Percentiles rank a stretch among this genome's conserved stretches.
Conservation (phyloP, 1,139 yeast species). For the Yamadazyma friedrichii region DNA sequence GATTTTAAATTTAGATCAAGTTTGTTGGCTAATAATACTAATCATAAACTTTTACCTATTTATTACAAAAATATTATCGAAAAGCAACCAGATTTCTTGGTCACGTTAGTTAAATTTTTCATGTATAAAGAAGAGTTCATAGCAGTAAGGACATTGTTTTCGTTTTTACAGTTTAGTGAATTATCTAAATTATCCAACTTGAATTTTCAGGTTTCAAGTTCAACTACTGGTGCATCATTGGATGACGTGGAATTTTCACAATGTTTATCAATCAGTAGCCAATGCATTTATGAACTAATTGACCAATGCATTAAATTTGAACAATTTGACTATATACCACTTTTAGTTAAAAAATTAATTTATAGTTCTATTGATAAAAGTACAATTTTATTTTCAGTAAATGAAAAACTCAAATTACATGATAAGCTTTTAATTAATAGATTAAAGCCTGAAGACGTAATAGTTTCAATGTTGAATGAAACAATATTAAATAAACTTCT, state of each 20-base stretch:
- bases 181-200: too few relatives aligned
- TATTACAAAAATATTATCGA: constrained; percentile 12
- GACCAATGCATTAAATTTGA: constrained; percentile 28
- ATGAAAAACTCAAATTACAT: constrained; percentile 2
- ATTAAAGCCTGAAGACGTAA: too few relatives aligned
- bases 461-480: too few relatives aligned
- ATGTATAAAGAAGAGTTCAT: constrained; percentile 13
- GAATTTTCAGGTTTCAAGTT: constrained; percentile 17
- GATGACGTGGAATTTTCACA: constrained; percentile 13
- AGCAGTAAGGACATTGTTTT: not conserved
- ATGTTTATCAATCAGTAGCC: constrained; percentile 18
- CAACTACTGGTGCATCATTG: too few relatives aligned
- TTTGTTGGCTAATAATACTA: constrained; percentile 3
- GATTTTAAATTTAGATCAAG: constrained; percentile 8
- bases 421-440: too few relatives aligned
- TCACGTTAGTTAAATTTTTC: constrained; percentile 27
- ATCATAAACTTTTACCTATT: constrained; percentile 5
- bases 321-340: constrained; percentile 31
- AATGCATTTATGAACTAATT: constrained; percentile 28
- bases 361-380: constrained; percentile 23
- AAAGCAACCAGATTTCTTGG: constrained; percentile 28
- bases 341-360: constrained; percentile 34
- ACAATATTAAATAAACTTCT: too few relatives aligned
- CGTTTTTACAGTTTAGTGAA: constrained; percentile 27
- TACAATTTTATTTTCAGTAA: constrained; percentile 12